phyloP scores from a whole-genome alignment of 805 yeast genomes.

The Candida nonsorbophila region DNA sequence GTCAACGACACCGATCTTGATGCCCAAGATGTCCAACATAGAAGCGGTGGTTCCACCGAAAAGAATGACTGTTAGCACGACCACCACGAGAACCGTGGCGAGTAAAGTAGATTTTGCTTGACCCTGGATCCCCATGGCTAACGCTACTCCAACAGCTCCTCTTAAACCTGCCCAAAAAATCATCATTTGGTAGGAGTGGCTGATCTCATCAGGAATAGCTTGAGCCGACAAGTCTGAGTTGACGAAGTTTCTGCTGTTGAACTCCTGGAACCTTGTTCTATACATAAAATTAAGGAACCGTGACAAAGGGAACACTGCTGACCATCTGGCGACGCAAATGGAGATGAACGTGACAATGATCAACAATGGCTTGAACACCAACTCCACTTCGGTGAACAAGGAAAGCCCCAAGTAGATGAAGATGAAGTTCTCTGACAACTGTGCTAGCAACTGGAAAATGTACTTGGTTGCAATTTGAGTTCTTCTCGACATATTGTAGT shows the following conservation, averaged over 20 bases:
- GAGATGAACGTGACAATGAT: slow-evolving; percentile 87
- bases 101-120: slow-evolving; percentile 81
- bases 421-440: slow-evolving; percentile 92
- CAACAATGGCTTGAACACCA: slow-evolving; percentile 88
- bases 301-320: slow-evolving; percentile 93
- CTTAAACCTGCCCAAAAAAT: slow-evolving; percentile 98
- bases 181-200: slow-evolving; percentile 96
- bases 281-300: slow-evolving; percentile 75
- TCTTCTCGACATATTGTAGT: slow-evolving; percentile 94
- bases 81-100: slow-evolving; percentile 95
- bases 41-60: slow-evolving; percentile 99
- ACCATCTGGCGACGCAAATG: slow-evolving; percentile 94
- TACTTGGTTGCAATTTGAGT: slow-evolving; percentile 96
- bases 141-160: slow-evolving; percentile 99
- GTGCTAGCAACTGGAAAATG: slow-evolving; percentile 90
- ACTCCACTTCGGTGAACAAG: slow-evolving; percentile 90
- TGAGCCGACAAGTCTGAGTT: slow-evolving; percentile 37
- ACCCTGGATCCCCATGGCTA: slow-evolving; percentile 96
- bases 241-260: slow-evolving; percentile 18
- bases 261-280: slow-evolving; percentile 48
- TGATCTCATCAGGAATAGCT: slow-evolving; percentile 76
- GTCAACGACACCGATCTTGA: slow-evolving; percentile 84
- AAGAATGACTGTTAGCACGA: slow-evolving; percentile 88
- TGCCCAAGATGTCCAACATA: slow-evolving; percentile 92
- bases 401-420: slow-evolving; percentile 93